Conservation (phyloP, 2,329 filamentous ascomycete genomes). For the Alternaria consortialis region DNA sequence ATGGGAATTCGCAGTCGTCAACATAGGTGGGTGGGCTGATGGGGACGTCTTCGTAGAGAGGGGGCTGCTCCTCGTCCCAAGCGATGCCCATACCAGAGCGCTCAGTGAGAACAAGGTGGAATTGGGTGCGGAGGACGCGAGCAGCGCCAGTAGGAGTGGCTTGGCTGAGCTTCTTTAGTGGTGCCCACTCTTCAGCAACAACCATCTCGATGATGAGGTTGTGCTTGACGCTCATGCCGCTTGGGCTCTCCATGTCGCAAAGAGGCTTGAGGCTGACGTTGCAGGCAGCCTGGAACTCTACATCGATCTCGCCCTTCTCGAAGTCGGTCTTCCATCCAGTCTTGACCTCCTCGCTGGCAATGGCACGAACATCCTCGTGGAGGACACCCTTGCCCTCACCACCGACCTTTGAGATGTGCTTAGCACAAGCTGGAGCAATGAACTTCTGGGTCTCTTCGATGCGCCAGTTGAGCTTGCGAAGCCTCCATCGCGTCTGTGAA, state of each 20-base stretch:
- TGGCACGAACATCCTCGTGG: constrained; percentile 77
- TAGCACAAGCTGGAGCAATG: constrained; percentile 79
- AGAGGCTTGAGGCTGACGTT: constrained; percentile 70
- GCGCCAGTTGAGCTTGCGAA: constrained; percentile 91
- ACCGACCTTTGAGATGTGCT: constrained; percentile 73
- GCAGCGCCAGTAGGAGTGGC: constrained; percentile 89
- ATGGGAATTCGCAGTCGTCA: constrained; percentile 38
- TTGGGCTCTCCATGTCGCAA: constrained; percentile 78
- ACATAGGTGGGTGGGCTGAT: constrained; percentile 75
- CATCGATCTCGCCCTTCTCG: constrained; percentile 76
- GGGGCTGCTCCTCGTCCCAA: constrained; percentile 96
- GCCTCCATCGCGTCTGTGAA: constrained; percentile 81
- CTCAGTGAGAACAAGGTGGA: constrained; percentile 82
- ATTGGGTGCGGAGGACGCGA: constrained; percentile 91
- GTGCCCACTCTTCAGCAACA: constrained; percentile 86
- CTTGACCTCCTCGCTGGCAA: constrained; percentile 84
- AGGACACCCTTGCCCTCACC: constrained; percentile 74
- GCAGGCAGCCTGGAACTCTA: constrained; percentile 76
- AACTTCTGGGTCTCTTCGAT: constrained; percentile 88
- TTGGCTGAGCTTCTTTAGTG: constrained; percentile 73
- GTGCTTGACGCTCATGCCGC: constrained; percentile 82
- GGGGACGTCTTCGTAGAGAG: constrained; percentile 92
- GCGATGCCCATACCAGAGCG: constrained; percentile 86
- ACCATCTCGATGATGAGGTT: constrained; percentile 91
- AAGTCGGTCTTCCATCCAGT: constrained; percentile 89